Percentiles rank a stretch among this genome's conserved stretches.
These are phyloP conservation scores for Phalaenopsis hybrid DNA, from an alignment of 116 monocot genomes.

Conservation along the genomic window DNA sequence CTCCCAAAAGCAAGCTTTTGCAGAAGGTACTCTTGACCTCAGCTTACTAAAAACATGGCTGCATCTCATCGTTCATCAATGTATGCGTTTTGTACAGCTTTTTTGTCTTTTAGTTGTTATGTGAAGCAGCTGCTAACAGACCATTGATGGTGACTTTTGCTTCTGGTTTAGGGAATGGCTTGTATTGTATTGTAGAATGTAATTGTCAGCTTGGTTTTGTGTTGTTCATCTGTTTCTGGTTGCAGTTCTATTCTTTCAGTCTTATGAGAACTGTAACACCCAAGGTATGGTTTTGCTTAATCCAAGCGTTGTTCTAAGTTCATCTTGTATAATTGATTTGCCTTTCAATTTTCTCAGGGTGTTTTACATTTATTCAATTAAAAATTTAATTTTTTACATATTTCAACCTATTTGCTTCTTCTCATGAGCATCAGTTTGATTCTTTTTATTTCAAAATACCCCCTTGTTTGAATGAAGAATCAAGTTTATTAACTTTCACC, in stretches of 20 bases:
- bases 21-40: neutral
- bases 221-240: neutral
- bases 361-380: too few relatives aligned
- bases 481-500: too few relatives aligned
- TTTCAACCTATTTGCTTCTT: neutral
- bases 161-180: neutral
- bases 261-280: neutral
- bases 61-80: neutral
- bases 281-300: neutral
- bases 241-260: neutral
- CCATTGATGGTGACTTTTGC: neutral
- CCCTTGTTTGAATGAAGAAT: too few relatives aligned
- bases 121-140: neutral
- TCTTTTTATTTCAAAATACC: too few relatives aligned
- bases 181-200: constrained; percentile 6
- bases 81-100: neutral
- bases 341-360: neutral
- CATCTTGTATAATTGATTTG: neutral
- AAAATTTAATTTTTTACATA: too few relatives aligned
- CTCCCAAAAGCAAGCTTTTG: neutral
- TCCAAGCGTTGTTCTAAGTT: neutral
- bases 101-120: neutral
- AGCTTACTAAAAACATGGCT: too few relatives aligned
- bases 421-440: neutral
- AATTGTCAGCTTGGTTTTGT: neutral